Percentiles rank a stretch among this genome's conserved stretches.
phyloP scores from a whole-genome alignment of 805 yeast species.

The Barnettozyma californica region DNA sequence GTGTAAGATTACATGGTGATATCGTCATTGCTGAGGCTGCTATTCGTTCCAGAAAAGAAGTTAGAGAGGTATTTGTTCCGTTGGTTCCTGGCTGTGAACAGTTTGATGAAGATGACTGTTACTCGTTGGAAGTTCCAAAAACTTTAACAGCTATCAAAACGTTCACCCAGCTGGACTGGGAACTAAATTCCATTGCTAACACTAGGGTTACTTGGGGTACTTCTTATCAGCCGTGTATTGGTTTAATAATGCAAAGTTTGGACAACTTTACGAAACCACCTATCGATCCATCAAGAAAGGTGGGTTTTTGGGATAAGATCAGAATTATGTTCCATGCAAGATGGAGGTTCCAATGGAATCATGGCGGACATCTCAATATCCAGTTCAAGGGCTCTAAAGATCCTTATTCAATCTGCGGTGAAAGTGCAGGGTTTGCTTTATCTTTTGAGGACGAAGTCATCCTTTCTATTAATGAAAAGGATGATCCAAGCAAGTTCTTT shows the following conservation, averaged over 20 bases:
- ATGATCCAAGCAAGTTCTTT: slow-evolving; percentile 64
- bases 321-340: slow-evolving; percentile 74
- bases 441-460: slow-evolving; percentile 60
- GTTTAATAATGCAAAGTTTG: slow-evolving; percentile 69
- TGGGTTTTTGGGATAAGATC: slow-evolving; percentile 93
- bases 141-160: slow-evolving; percentile 73
- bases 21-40: slow-evolving; percentile 65
- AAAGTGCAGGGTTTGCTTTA: slow-evolving; percentile 71
- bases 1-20: slow-evolving; percentile 51
- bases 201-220: slow-evolving; percentile 80
- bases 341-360: slow-evolving; percentile 44
- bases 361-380: slow-evolving; percentile 48
- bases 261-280: slow-evolving; percentile 90
- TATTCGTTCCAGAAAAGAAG: slow-evolving; percentile 41
- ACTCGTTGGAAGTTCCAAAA: slow-evolving; percentile 61
- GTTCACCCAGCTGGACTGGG: slow-evolving; percentile 54
- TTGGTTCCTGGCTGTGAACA: slow-evolving; percentile 43
- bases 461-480: slow-evolving; percentile 58
- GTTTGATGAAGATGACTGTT: slow-evolving; percentile 37
- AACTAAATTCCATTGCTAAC: slow-evolving; percentile 48
- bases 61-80: slow-evolving; percentile 59
- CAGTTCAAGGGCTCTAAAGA: slow-evolving; percentile 70
- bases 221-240: slow-evolving; percentile 78
- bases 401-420: slow-evolving; percentile 68
- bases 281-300: slow-evolving; percentile 73